Evolutionary conservation across 805 yeast species (phyloP), one percentile per base, ranked within the genome.

Genomic region (Torulaspora delbrueckii): DNA sequence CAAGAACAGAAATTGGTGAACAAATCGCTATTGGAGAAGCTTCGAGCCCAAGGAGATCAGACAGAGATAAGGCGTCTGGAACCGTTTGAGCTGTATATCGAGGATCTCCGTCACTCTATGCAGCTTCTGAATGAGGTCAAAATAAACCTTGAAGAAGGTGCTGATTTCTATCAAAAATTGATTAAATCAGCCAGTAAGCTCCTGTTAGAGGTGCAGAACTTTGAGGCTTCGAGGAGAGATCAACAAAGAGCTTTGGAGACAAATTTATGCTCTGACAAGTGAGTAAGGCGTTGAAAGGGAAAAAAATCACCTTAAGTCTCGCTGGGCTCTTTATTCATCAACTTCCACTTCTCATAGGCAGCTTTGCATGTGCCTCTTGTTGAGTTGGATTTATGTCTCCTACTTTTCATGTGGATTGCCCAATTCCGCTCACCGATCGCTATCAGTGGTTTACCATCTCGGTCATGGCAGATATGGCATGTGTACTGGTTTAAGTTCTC

Each of bases 351-450:
- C 51, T 79, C 82, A 55, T 77, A 79, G 38, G 75, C 78, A 30
- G 75, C 66, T 59, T 77, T 79, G 37, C 75, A 70, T 39, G 72
- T 72, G 0, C 75, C 75, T 43, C 76, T 67, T 12, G 70, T 68
- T 13, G 75, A 38, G 44, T 72, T 75, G n/a, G 73, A 69, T 51
- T 73, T 76, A 58, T 90, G 99, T 46, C 85, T 74, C 49, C 81
- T 73, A 47, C 96, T 81, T 14, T 68, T 66, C 39, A 80, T 47
- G 64, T 91, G 99, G 4, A 76, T 73, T 5, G 77, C 63, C 82
- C 86, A 87, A 41, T 75, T 83, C 1, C 78, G 76, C 40, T 77
- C 80, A 0, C 97, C 97, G 6, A 93, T 79, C 1, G 84, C 75
- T 0, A 88, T 73, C 10, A 84, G 62, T 1, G 77, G 72, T 2